phyloP scores from a whole-genome alignment of 2,329 filamentous ascomycete genomes.

The Fusarium sp. region DNA sequence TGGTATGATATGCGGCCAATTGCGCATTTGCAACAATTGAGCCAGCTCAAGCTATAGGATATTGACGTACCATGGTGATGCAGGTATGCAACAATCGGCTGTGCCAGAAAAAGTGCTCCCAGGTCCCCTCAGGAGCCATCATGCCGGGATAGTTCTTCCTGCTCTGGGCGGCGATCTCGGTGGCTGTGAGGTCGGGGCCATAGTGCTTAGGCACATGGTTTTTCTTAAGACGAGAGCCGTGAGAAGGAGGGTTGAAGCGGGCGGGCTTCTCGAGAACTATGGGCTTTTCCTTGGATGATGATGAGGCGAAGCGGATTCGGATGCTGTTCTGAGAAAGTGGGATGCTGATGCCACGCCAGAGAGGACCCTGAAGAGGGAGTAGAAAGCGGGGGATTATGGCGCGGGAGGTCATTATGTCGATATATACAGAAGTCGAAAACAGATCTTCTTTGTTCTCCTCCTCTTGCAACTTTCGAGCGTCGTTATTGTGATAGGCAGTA shows the following conservation, averaged over 20 bases:
- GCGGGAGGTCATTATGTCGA: conserved; percentile 60
- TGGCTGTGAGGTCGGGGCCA: conserved; percentile 77
- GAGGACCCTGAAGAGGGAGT: conserved; percentile 72
- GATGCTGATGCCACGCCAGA: conserved; percentile 65
- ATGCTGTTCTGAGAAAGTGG: conserved; percentile 55
- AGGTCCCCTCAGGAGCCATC: conserved; percentile 87
- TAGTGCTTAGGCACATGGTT: conserved; percentile 75
- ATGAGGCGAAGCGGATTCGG: conserved; percentile 55
- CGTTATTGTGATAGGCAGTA: conserved; percentile 22
- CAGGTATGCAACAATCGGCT: conserved; percentile 82
- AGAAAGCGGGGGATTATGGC: conserved; percentile 76
- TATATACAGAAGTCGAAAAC: background rate
- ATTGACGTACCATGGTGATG: conserved; percentile 82
- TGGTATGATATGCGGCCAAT: no score
- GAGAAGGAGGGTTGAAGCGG: conserved; percentile 93
- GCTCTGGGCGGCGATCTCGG: conserved; percentile 76
- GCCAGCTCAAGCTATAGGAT: background rate
- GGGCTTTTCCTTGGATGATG: conserved; percentile 63
- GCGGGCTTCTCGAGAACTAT: conserved; percentile 87
- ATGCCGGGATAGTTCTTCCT: conserved; percentile 87
- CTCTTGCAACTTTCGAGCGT: conserved; percentile 21
- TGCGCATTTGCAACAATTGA: background rate
- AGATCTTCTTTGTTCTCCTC: background rate
- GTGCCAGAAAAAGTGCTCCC: conserved; percentile 87
- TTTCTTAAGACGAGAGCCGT: conserved; percentile 78